Conservation (phyloP, 2,329 filamentous ascomycete species). For the Aspergillus eucalypticola region DNA sequence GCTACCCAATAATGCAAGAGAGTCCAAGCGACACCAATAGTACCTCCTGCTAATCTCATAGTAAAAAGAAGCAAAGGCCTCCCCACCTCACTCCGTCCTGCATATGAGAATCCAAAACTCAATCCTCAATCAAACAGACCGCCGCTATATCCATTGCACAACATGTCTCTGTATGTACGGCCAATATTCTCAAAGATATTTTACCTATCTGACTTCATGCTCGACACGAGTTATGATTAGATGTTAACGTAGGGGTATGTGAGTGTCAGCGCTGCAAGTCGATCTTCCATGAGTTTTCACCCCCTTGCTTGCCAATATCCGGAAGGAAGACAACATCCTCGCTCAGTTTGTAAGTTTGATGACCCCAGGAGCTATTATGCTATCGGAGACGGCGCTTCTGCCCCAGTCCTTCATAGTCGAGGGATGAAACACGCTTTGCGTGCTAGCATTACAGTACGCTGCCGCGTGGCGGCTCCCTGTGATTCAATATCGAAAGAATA, state of each 20-base stretch:
- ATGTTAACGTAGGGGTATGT: not conserved
- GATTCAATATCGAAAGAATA: slow-evolving; percentile 83
- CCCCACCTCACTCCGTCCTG: not conserved
- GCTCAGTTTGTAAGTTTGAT: slow-evolving; percentile 52
- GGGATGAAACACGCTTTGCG: slow-evolving; percentile 62
- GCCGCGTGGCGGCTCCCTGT: slow-evolving; percentile 77
- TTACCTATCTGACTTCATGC: too few relatives aligned
- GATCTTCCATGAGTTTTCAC: slow-evolving; percentile 54
- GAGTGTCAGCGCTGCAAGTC: not conserved
- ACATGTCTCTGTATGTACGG: too few relatives aligned
- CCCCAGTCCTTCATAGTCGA: slow-evolving; percentile 58
- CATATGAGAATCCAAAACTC: not conserved
- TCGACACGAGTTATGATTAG: too few relatives aligned
- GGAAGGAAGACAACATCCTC: slow-evolving; percentile 53
- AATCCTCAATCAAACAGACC: not conserved
- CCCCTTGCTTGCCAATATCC: slow-evolving; percentile 48
- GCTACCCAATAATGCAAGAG: not conserved
- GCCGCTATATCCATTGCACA: not conserved
- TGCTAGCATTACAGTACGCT: slow-evolving; percentile 76
- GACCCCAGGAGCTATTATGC: slow-evolving; percentile 52
- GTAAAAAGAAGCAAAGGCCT: not conserved
- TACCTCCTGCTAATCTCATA: not conserved
- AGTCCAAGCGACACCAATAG: not conserved
- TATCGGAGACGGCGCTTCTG: slow-evolving; percentile 56
- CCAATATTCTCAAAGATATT: too few relatives aligned